Evolutionary conservation across 1,284 basidiomycete species (phyloP).

Genomic region (Ustilago xerochloae): DNA sequence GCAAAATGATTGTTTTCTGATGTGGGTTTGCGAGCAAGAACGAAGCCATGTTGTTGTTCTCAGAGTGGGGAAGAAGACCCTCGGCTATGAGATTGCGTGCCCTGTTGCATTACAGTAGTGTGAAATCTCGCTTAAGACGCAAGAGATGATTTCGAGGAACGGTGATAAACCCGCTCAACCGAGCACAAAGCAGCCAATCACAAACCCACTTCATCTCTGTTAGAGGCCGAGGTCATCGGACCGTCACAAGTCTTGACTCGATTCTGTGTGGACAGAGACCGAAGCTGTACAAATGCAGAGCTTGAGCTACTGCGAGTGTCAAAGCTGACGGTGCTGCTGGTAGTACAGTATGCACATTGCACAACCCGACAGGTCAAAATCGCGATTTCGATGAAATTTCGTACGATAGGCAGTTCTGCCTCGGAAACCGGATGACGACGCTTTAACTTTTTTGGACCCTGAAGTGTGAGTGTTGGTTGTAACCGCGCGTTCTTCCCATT

Average conservation of each 20-base stretch:
- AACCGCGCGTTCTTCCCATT: constrained; percentile 4
- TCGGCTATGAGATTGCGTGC: background rate
- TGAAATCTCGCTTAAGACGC: background rate
- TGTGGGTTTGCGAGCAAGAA: background rate
- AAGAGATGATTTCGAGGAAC: background rate
- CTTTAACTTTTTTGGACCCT: constrained; percentile 18
- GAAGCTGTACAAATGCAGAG: no score
- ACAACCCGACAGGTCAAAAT: constrained; percentile 17
- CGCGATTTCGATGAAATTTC: background rate
- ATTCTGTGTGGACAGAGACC: no score
- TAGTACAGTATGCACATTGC: constrained; percentile 11
- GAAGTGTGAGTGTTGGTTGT: constrained; percentile 7
- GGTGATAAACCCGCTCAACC: background rate
- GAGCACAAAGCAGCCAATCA: background rate
- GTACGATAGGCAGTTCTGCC: background rate
- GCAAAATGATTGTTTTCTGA: background rate
- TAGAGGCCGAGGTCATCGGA: no score
- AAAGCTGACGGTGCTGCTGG: background rate
- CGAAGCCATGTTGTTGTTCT: no score
- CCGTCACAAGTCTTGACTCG: no score
- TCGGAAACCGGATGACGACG: constrained; percentile 18
- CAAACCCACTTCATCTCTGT: no score
- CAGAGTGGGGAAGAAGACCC: background rate
- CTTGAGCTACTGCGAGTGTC: background rate
- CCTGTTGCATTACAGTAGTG: background rate